Percentiles rank a stretch among this genome's conserved stretches.
phyloP scores from a whole-genome alignment of 192 early-diverging fungal genomes.

The Rhizoclosmatium globosum region DNA sequence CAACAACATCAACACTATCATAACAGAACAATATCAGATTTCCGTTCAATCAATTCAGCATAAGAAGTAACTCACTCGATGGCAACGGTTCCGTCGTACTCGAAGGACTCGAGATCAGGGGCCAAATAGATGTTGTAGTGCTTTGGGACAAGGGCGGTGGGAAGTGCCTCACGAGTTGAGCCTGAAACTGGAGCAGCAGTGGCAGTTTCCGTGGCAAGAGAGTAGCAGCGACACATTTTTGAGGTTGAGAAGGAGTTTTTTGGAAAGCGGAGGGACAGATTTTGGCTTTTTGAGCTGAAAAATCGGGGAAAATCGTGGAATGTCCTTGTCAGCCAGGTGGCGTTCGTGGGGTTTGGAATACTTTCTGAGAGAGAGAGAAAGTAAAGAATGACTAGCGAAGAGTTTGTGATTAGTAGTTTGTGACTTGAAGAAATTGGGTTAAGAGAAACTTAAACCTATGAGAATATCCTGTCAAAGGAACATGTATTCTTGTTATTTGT shows the following conservation, averaged over 20 bases:
- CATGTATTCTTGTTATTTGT: no score
- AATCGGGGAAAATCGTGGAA: neutral
- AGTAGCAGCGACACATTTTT: neutral
- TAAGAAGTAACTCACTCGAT: conserved; percentile 42
- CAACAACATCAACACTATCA: conserved; percentile 38
- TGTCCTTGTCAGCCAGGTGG: no score
- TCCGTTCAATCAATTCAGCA: neutral
- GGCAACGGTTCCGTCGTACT: conserved; percentile 80
- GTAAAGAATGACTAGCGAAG: no score
- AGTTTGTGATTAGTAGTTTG: no score
- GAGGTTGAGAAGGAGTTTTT: neutral
- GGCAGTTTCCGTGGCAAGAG: neutral
- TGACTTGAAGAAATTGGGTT: no score
- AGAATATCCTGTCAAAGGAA: no score
- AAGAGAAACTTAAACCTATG: no score
- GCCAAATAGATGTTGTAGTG: conserved; percentile 79
- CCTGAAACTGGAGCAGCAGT: neutral
- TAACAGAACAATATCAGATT: neutral
- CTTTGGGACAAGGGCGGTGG: conserved; percentile 74
- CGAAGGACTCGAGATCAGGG: conserved; percentile 72
- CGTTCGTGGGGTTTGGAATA: no score
- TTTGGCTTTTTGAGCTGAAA: neutral
- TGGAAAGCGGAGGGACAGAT: neutral
- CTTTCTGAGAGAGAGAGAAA: no score
- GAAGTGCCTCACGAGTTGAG: conserved; percentile 64